Conservation (phyloP, 805 yeast genomes). For the Cephaloascus fragrans region DNA sequence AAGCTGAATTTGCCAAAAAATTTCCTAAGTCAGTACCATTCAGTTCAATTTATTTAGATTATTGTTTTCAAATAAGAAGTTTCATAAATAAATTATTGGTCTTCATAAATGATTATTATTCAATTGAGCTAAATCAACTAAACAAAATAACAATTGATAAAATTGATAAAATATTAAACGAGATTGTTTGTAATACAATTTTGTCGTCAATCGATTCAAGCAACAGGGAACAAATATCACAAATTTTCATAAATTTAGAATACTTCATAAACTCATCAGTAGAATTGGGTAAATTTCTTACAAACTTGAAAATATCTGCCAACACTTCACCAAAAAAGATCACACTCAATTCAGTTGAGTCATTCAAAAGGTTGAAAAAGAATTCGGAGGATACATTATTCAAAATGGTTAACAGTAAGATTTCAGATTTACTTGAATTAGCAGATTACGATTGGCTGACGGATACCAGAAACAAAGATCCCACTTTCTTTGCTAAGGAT, state of each 20-base stretch:
- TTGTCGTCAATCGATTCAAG: constrained; percentile 53
- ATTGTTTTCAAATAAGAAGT: constrained; percentile 66
- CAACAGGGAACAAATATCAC: constrained; percentile 85
- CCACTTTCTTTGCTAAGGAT: constrained; percentile 70
- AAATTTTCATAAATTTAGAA: constrained; percentile 80
- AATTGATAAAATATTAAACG: constrained; percentile 60
- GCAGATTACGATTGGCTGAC: constrained; percentile 83
- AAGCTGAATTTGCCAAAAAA: constrained; percentile 28
- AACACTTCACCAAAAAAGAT: constrained; percentile 25
- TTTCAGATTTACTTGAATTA: constrained; percentile 71
- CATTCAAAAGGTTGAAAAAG: constrained; percentile 50
- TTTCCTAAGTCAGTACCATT: constrained; percentile 73
- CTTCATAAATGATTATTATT: constrained; percentile 58
- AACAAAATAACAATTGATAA: constrained; percentile 50
- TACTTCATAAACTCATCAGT: constrained; percentile 70
- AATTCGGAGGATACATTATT: constrained; percentile 75
- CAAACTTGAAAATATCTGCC: constrained; percentile 23
- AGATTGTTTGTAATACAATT: constrained; percentile 57
- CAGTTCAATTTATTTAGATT: constrained; percentile 78
- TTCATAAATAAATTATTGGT: constrained; percentile 53
- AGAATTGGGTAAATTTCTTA: constrained; percentile 45
- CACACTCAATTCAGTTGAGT: constrained; percentile 38
- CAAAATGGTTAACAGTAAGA: constrained; percentile 70
- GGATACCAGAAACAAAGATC: constrained; percentile 38
- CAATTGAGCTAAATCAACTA: constrained; percentile 50